Evolutionary conservation across 2,329 filamentous ascomycete genomes (phyloP), one percentile per base, ranked within the genome.

Genomic region (Didymella segeticola): DNA sequence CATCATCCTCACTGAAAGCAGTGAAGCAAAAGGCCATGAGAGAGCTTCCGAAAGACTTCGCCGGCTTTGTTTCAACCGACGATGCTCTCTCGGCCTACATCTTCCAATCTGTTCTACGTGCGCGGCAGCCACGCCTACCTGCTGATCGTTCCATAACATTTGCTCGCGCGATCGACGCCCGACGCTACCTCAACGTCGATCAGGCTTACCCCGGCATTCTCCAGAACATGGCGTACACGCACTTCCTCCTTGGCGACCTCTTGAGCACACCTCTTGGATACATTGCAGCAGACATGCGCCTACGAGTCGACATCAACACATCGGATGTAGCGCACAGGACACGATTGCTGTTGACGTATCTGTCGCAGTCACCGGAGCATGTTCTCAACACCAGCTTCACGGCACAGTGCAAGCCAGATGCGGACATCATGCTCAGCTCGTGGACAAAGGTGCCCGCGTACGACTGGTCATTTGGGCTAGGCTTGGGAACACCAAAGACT

Each of bases 391-490:
- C 70, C 0, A 57, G 48, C 23, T 56, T 79, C 3, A 73, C 73
- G 0, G 66, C 60, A 4, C 46, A 17, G 7, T 23, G 60, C 6
- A 37, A 53, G 8, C 23, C 37, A 9, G 43, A 45, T 20, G 47
- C 79, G 2, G 72, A 84, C 31, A 67, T 85, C 3, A 79, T 80
- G 73, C 55, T 86, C 5, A 84, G 80, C 52, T 85, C 82, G 1
- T 86, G 82, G 83, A 76, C 77, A 0, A 80, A 81, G 45, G 63
- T 81, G 2, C 67, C 76, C 4, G 73, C 70, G 14, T 81, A 80
- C 56, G 67, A 75, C 0, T 67, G 79, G 5, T 79, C 83, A 37
- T 85, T 86, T 49, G 72, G 73, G 0, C 57, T 78, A 1, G 77
- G 76, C 0, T 57, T 85, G 2, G 82, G 82, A 0, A 71, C 58